Percentiles rank a stretch among this genome's conserved stretches.
Conservation (phyloP, 805 yeast species). For the Candida oleophila region DNA sequence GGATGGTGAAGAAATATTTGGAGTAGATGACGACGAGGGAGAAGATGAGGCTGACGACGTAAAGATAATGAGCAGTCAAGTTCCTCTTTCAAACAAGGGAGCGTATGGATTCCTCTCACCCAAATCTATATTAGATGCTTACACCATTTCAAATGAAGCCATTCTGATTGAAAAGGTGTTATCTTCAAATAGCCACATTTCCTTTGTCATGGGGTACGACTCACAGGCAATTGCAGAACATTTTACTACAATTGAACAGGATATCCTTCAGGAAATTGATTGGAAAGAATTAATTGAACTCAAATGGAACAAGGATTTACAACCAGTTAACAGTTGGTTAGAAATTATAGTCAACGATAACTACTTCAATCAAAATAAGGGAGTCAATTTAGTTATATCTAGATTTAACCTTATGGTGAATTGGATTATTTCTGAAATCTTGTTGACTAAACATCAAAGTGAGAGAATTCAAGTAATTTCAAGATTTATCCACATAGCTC, state of each 20-base stretch:
- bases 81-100: neutral
- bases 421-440: slow-evolving; percentile 88
- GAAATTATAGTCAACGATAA: slow-evolving; percentile 61
- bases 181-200: slow-evolving; percentile 61
- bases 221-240: slow-evolving; percentile 73
- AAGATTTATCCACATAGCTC: slow-evolving; percentile 85
- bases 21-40: neutral
- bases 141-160: slow-evolving; percentile 24
- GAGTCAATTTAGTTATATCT: slow-evolving; percentile 77
- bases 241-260: slow-evolving; percentile 82
- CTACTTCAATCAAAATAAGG: slow-evolving; percentile 50
- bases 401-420: slow-evolving; percentile 86
- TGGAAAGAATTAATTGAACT: slow-evolving; percentile 87
- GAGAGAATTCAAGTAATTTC: slow-evolving; percentile 72
- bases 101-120: slow-evolving; percentile 20
- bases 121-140: slow-evolving; percentile 34
- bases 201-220: slow-evolving; percentile 75
- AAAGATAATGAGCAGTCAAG: neutral
- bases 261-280: slow-evolving; percentile 79
- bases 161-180: slow-evolving; percentile 41
- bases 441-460: slow-evolving; percentile 59
- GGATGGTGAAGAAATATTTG: slow-evolving; percentile 1
- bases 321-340: slow-evolving; percentile 81
- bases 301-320: slow-evolving; percentile 65
- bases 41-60: neutral